phyloP scores from a whole-genome alignment of 1,139 yeast species.

The Magnusiomyces sp. region DNA sequence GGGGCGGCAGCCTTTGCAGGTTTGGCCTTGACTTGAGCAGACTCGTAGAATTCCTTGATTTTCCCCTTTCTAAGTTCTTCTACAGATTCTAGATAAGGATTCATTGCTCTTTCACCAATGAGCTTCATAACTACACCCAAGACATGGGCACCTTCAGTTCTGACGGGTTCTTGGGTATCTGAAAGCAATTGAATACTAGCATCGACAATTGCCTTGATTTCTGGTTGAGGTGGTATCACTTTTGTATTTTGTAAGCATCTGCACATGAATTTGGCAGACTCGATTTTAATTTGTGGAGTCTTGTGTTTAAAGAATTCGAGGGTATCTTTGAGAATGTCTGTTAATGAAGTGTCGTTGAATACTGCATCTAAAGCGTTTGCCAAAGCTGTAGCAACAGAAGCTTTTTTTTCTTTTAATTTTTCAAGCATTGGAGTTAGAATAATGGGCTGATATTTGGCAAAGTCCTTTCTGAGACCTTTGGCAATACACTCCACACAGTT shows the following conservation, averaged over 20 bases:
- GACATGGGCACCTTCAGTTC: slow-evolving; percentile 70
- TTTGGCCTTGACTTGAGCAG: slow-evolving; percentile 40
- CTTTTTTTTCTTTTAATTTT: slow-evolving; percentile 82
- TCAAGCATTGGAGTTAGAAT: slow-evolving; percentile 64
- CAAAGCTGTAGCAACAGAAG: slow-evolving; percentile 64
- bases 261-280: slow-evolving; percentile 55
- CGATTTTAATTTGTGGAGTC: slow-evolving; percentile 76
- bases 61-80: slow-evolving; percentile 65
- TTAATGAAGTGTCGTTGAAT: slow-evolving; percentile 36
- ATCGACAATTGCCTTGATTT: slow-evolving; percentile 50
- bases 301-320: slow-evolving; percentile 58
- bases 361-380: slow-evolving; percentile 57
- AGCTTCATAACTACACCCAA: slow-evolving; percentile 80
- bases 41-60: slow-evolving; percentile 51
- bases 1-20: slow-evolving; percentile 12
- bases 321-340: slow-evolving; percentile 56
- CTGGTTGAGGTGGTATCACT: slow-evolving; percentile 43
- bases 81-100: slow-evolving; percentile 50
- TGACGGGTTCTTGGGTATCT: slow-evolving; percentile 80
- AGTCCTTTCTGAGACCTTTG: slow-evolving; percentile 51
- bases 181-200: slow-evolving; percentile 52
- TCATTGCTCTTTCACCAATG: slow-evolving; percentile 64
- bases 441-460: slow-evolving; percentile 46
- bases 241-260: slow-evolving; percentile 52
- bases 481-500: slow-evolving; percentile 57